These are phyloP conservation scores for Hericium alpestre DNA, from an alignment of 768 basidiomycete species.

Conservation along the genomic window DNA sequence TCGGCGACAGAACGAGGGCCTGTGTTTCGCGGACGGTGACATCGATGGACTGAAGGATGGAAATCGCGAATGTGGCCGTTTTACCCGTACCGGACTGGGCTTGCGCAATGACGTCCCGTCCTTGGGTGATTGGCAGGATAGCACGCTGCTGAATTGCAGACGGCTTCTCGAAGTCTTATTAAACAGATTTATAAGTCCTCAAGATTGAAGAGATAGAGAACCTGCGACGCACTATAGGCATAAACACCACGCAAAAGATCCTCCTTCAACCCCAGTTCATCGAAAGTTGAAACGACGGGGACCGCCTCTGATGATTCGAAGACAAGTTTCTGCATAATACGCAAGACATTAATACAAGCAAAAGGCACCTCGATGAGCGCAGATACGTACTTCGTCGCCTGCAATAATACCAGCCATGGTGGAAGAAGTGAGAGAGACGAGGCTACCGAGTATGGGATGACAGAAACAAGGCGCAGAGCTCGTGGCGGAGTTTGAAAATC, in stretches of 20 bases:
- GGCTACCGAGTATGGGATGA: slow-evolving; percentile 16
- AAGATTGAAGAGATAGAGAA: neutral
- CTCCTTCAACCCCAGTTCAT: slow-evolving; percentile 86
- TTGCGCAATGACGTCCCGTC: slow-evolving; percentile 96
- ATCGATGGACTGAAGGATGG: slow-evolving; percentile 97
- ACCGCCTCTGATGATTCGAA: slow-evolving; percentile 94
- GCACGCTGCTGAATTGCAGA: slow-evolving; percentile 98
- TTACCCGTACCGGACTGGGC: slow-evolving; percentile 99
- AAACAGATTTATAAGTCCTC: slow-evolving; percentile 1
- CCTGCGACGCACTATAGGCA: slow-evolving; percentile 72
- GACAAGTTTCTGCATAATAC: slow-evolving; percentile 61
- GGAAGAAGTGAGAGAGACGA: slow-evolving; percentile 27
- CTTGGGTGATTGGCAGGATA: slow-evolving; percentile 90
- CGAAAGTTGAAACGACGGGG: slow-evolving; percentile 80
- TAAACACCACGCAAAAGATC: slow-evolving; percentile 95
- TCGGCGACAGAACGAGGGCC: slow-evolving; percentile 92
- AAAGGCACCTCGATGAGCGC: neutral
- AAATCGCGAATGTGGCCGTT: slow-evolving; percentile 98
- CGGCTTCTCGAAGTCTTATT: slow-evolving; percentile 85
- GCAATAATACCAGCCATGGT: slow-evolving; percentile 76
- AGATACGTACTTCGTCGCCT: slow-evolving; percentile 67
- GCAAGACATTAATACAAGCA: neutral
- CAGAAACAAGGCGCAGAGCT: slow-evolving; percentile 14
- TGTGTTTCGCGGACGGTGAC: slow-evolving; percentile 90
- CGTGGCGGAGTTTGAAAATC: slow-evolving; percentile 7